Percentiles rank a stretch among this genome's conserved stretches.
These are phyloP conservation scores for Populus ilicifolia DNA, from an alignment of 345 rosid species.

Conservation along the genomic window DNA sequence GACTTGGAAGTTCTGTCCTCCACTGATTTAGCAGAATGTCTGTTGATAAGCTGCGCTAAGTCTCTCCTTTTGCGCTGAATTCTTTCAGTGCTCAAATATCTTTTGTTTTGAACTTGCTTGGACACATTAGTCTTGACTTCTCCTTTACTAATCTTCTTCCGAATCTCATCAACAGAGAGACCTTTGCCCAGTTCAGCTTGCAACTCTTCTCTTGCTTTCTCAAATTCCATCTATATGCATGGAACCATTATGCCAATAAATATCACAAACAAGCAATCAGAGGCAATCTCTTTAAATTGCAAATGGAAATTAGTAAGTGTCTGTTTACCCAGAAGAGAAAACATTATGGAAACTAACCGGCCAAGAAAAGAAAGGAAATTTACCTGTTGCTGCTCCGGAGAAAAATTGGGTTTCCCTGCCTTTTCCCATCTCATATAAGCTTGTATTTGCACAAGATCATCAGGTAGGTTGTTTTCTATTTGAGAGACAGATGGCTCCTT, in stretches of 20 bases:
- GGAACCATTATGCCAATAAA: slow-evolving; percentile 13
- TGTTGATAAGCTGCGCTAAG: slow-evolving; percentile 55
- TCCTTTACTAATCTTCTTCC: slow-evolving; percentile 51
- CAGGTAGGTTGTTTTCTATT: slow-evolving; percentile 41
- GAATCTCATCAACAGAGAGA: slow-evolving; percentile 48
- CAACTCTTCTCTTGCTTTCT: slow-evolving; percentile 64
- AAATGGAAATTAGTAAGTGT: background rate
- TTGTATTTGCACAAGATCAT: slow-evolving; percentile 60
- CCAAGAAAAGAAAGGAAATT: slow-evolving; percentile 16
- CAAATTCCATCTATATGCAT: slow-evolving; percentile 51
- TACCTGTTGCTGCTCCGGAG: slow-evolving; percentile 53
- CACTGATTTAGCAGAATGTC: slow-evolving; percentile 37
- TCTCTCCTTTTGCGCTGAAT: slow-evolving; percentile 81
- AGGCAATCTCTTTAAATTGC: slow-evolving; percentile 2
- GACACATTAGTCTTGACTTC: slow-evolving; percentile 41
- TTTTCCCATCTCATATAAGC: slow-evolving; percentile 72
- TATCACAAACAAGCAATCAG: slow-evolving; percentile 1
- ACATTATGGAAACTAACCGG: slow-evolving; percentile 6
- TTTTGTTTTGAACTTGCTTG: slow-evolving; percentile 38
- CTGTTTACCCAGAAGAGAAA: background rate
- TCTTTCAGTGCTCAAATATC: slow-evolving; percentile 40
- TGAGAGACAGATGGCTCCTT: slow-evolving; percentile 36
- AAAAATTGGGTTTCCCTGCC: slow-evolving; percentile 67
- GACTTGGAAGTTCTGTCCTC: slow-evolving; percentile 33
- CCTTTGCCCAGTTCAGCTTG: slow-evolving; percentile 58